These are phyloP conservation scores for Phaeophleospora eucalypticola DNA, from an alignment of 2,329 filamentous ascomycete genomes.

Conservation along the genomic window DNA sequence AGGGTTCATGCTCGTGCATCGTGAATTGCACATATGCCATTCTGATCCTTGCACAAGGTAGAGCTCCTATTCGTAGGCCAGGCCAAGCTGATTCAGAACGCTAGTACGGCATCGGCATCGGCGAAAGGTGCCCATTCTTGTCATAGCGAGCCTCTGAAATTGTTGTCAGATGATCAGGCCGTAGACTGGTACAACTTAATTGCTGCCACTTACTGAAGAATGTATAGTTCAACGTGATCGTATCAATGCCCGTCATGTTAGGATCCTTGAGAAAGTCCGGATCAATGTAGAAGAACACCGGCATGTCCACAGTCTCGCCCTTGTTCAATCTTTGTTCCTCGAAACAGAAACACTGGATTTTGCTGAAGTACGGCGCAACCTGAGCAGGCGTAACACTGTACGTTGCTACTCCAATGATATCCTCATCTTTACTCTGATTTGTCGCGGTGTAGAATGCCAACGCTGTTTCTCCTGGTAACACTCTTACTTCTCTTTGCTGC, in stretches of 20 bases:
- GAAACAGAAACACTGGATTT: slow-evolving; percentile 99
- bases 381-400: slow-evolving; percentile 96
- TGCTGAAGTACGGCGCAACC: slow-evolving; percentile 96
- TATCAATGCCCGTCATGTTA: slow-evolving; percentile 90
- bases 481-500: slow-evolving; percentile 92
- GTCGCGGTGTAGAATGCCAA: slow-evolving; percentile 97
- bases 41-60: too few relatives aligned
- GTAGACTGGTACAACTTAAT: neutral
- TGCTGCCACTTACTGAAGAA: slow-evolving; percentile 77
- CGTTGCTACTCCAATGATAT: slow-evolving; percentile 97
- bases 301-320: slow-evolving; percentile 98
- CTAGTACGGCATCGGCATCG: slow-evolving; percentile 43
- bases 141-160: slow-evolving; percentile 76
- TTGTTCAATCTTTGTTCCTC: slow-evolving; percentile 91
- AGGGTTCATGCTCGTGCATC: neutral
- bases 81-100: too few relatives aligned
- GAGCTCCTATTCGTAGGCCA: too few relatives aligned
- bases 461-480: slow-evolving; percentile 92
- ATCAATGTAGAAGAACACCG: slow-evolving; percentile 98
- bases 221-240: slow-evolving; percentile 92
- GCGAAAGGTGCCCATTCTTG: slow-evolving; percentile 67
- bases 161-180: slow-evolving; percentile 18
- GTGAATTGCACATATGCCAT: too few relatives aligned
- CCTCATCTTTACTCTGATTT: slow-evolving; percentile 73
- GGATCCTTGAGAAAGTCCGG: slow-evolving; percentile 89